These are phyloP conservation scores for Pontederia crassipes DNA, from an alignment of 176 grass and related monocot species.

Conservation along the genomic window DNA sequence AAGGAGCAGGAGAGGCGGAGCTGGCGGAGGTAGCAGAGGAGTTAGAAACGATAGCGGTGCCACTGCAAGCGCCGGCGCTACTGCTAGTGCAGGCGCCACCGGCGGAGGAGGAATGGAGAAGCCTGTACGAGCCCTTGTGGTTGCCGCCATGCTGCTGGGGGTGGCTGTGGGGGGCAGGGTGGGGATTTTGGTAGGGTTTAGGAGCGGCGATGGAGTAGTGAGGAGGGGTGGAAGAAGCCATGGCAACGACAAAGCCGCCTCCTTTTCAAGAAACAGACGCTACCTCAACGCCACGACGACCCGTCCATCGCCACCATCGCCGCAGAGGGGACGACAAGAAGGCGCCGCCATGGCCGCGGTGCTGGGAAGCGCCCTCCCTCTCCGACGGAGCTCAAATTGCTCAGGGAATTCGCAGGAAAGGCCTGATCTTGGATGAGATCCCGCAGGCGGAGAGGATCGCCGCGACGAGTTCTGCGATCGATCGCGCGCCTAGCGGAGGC, in stretches of 20 bases:
- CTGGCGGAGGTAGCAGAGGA: conserved; percentile 11
- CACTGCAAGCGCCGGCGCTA: neutral
- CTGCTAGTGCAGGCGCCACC: neutral
- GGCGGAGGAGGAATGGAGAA: neutral
- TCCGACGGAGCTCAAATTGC: no score
- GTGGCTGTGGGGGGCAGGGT: conserved; percentile 11
- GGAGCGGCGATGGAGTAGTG: conserved; percentile 46
- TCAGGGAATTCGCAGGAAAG: no score
- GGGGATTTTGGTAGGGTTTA: conserved; percentile 23
- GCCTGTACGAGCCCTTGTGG: conserved; percentile 11
- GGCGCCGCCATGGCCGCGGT: no score
- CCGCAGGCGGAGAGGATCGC: no score
- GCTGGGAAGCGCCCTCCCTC: no score
- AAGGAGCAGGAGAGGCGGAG: conserved; percentile 12
- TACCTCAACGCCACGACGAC: no score
- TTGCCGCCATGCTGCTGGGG: conserved; percentile 7
- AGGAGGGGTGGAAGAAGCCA: conserved; percentile 62
- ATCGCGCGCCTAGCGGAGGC: no score
- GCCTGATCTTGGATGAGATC: no score
- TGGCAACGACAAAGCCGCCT: neutral
- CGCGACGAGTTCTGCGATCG: no score
- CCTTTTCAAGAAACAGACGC: no score
- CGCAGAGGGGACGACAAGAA: no score
- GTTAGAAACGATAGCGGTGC: neutral
- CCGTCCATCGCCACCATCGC: no score